Conservation (phyloP, 192 early-diverging fungal species). For the Cetraspora pellucida region DNA sequence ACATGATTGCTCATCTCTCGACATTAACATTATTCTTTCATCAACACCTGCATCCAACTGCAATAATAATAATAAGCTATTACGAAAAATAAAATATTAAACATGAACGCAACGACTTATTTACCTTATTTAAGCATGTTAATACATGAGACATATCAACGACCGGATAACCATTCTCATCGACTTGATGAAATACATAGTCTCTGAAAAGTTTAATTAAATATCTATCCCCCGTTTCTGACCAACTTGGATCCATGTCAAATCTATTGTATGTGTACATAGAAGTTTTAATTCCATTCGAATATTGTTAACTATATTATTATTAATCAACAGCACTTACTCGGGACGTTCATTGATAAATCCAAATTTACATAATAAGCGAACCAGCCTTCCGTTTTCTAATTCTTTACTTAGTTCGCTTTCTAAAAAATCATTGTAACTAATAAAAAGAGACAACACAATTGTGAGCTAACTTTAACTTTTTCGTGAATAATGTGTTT, state of each 20-base stretch:
- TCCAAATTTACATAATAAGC: conserved; percentile 87
- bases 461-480: no score
- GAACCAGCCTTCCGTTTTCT: conserved; percentile 88
- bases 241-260: conserved; percentile 89
- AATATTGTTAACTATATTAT: neutral
- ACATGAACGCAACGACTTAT: neutral
- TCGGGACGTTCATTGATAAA: conserved; percentile 65
- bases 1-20: conserved; percentile 95
- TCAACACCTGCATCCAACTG: conserved; percentile 93
- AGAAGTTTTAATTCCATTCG: neutral
- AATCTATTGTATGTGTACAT: conserved; percentile 54
- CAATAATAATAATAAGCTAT: neutral
- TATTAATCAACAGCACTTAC: neutral
- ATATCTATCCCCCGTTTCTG: conserved; percentile 98
- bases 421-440: conserved; percentile 79
- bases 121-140: conserved; percentile 92
- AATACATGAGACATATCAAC: conserved; percentile 93
- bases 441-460: neutral
- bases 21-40: conserved; percentile 94
- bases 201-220: conserved; percentile 97
- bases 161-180: conserved; percentile 78
- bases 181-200: conserved; percentile 96
- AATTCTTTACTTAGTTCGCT: conserved; percentile 79
- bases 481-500: no score
- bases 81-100: neutral